Evolutionary conservation across 2,329 filamentous ascomycete genomes (phyloP).

Genomic region (Phialophora tarda): DNA sequence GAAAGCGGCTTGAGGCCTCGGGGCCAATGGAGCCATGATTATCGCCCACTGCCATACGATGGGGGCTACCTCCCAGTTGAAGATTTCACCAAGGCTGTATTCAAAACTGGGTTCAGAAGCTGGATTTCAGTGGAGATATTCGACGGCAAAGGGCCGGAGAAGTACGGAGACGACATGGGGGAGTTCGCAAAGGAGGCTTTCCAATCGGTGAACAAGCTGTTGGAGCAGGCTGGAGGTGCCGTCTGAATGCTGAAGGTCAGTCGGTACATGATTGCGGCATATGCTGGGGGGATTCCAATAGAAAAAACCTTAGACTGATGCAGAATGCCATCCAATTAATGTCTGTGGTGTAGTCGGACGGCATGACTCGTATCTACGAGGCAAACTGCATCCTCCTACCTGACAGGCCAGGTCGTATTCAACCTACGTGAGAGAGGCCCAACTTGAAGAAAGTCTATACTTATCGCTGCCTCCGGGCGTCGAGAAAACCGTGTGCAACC

Average conservation of each 20-base stretch:
- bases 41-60: slow-evolving; percentile 70
- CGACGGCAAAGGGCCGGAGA: slow-evolving; percentile 63
- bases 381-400: not conserved
- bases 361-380: not conserved
- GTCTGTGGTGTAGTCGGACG: not conserved
- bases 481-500: not conserved
- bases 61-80: slow-evolving; percentile 73
- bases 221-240: slow-evolving; percentile 39
- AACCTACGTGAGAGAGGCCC: not conserved
- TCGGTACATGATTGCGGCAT: not conserved
- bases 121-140: slow-evolving; percentile 76
- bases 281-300: not conserved
- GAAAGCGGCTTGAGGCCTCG: slow-evolving; percentile 64
- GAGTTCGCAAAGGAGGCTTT: slow-evolving; percentile 60
- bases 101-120: slow-evolving; percentile 69
- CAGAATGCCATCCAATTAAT: not conserved
- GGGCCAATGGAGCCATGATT: slow-evolving; percentile 73
- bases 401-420: not conserved
- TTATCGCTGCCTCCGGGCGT: not conserved
- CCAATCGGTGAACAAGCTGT: slow-evolving; percentile 54
- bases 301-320: not conserved
- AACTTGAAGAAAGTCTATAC: not conserved
- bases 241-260: slow-evolving; percentile 5
- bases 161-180: slow-evolving; percentile 57
- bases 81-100: slow-evolving; percentile 68